phyloP scores from a whole-genome alignment of 495 filamentous ascomycete species.

The Hapsidospora chrysogenum region DNA sequence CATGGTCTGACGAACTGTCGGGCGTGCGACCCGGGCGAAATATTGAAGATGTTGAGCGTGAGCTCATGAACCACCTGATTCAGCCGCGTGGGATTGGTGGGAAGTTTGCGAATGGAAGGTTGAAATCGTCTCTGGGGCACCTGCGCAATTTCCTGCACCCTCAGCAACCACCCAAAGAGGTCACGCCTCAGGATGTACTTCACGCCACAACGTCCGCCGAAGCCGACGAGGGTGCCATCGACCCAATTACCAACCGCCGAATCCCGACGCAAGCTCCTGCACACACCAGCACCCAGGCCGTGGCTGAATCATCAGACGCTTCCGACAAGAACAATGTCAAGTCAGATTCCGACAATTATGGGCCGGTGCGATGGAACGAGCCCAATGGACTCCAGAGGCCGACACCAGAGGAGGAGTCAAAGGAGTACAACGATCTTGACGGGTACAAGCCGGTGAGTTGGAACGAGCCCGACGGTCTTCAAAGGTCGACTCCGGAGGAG shows the following conservation, averaged over 20 bases:
- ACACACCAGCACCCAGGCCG: not conserved
- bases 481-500: slow-evolving; percentile 3
- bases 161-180: not conserved
- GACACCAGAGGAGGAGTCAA: slow-evolving; percentile 4
- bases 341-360: not conserved
- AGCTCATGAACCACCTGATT: slow-evolving; percentile 15
- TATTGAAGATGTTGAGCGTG: slow-evolving; percentile 20
- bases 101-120: not conserved
- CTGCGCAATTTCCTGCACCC: slow-evolving; percentile 2
- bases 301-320: not conserved
- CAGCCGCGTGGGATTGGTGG: not conserved
- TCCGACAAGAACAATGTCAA: too few relatives aligned
- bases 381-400: slow-evolving; percentile 3
- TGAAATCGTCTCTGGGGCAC: slow-evolving; percentile 2
- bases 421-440: slow-evolving; percentile 1
- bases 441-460: slow-evolving; percentile 4
- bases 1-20: slow-evolving; percentile 12
- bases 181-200: not conserved
- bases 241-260: slow-evolving; percentile 47
- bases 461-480: slow-evolving; percentile 4
- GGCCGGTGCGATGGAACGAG: not conserved
- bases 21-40: slow-evolving; percentile 17
- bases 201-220: not conserved
- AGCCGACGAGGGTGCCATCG: too few relatives aligned
- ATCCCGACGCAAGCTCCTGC: slow-evolving; percentile 11